phyloP scores from a whole-genome alignment of 139 green algal genomes.

The Zygnema circumcarinatum region DNA sequence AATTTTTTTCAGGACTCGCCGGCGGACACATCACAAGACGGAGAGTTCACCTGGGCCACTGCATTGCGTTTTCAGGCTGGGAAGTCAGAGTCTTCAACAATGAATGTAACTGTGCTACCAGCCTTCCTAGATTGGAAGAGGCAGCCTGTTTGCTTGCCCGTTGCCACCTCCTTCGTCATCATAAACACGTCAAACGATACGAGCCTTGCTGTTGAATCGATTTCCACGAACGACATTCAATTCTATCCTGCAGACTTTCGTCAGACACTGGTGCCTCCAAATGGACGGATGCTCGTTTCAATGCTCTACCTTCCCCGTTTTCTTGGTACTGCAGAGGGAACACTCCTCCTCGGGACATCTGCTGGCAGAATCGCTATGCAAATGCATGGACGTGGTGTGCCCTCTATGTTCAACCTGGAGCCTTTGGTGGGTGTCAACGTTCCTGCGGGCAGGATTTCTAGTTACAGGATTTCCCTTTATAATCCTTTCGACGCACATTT shows the following conservation, averaged over 20 bases:
- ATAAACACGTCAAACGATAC: constrained; percentile 50
- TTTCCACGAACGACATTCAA: constrained; percentile 53
- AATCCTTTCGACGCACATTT: not conserved
- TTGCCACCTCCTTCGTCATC: constrained; percentile 6
- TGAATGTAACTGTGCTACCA: not conserved
- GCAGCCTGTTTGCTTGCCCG: constrained; percentile 33
- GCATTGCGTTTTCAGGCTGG: not conserved
- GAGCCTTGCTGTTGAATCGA: constrained; percentile 29
- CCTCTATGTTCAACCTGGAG: not conserved
- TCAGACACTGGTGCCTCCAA: constrained; percentile 14
- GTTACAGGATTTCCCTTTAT: not conserved
- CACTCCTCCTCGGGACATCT: constrained; percentile 42
- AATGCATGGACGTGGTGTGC: constrained; percentile 34
- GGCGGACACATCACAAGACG: too few relatives aligned
- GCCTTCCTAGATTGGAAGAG: constrained; percentile 45
- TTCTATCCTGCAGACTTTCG: constrained; percentile 54
- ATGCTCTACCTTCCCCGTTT: constrained; percentile 41
- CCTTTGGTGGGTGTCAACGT: not conserved
- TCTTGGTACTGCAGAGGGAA: constrained; percentile 29
- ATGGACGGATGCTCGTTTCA: constrained; percentile 35
- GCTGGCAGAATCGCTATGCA: constrained; percentile 45
- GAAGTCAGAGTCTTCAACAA: not conserved
- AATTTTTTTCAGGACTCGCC: not conserved
- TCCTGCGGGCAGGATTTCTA: not conserved
- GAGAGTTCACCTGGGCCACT: too few relatives aligned